Percentiles rank a stretch among this genome's conserved stretches.
These are phyloP conservation scores for Naegleria fowleri DNA, from an alignment of 208 protist species.

Conservation along the genomic window DNA sequence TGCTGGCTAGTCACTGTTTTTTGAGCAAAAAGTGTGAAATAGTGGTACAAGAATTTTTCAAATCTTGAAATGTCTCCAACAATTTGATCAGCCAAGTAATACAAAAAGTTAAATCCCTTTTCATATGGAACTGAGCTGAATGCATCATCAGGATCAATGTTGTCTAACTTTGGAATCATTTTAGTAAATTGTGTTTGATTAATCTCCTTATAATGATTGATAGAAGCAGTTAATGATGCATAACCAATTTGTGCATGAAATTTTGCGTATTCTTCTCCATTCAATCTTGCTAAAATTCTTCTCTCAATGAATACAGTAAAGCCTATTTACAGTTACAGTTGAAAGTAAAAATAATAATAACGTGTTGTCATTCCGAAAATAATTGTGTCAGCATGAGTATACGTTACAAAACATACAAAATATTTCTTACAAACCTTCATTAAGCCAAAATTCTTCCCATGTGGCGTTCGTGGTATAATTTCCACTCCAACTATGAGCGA, in stretches of 20 bases:
- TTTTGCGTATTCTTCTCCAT: slow-evolving; percentile 43
- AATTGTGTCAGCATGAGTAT: slow-evolving; percentile 63
- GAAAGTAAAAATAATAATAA: slow-evolving; percentile 66
- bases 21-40: slow-evolving; percentile 51
- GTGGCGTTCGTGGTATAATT: slow-evolving; percentile 61
- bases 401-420: no score
- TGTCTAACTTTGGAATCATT: slow-evolving; percentile 43
- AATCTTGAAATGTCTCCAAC: slow-evolving; percentile 44
- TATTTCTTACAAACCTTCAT: no score
- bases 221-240: slow-evolving; percentile 43
- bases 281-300: slow-evolving; percentile 53
- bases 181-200: slow-evolving; percentile 36
- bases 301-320: slow-evolving; percentile 37
- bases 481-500: slow-evolving; percentile 65
- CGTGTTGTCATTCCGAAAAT: slow-evolving; percentile 57
- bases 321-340: no score
- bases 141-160: slow-evolving; percentile 69
- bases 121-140: slow-evolving; percentile 74
- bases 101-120: slow-evolving; percentile 65
- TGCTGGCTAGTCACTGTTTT: slow-evolving; percentile 48
- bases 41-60: slow-evolving; percentile 48
- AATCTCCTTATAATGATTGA: slow-evolving; percentile 31
- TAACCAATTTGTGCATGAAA: slow-evolving; percentile 51
- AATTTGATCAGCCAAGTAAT: slow-evolving; percentile 53
- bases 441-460: slow-evolving; percentile 67